These are phyloP conservation scores for Viola odorata DNA, from an alignment of 345 rosid species.

Conservation along the genomic window DNA sequence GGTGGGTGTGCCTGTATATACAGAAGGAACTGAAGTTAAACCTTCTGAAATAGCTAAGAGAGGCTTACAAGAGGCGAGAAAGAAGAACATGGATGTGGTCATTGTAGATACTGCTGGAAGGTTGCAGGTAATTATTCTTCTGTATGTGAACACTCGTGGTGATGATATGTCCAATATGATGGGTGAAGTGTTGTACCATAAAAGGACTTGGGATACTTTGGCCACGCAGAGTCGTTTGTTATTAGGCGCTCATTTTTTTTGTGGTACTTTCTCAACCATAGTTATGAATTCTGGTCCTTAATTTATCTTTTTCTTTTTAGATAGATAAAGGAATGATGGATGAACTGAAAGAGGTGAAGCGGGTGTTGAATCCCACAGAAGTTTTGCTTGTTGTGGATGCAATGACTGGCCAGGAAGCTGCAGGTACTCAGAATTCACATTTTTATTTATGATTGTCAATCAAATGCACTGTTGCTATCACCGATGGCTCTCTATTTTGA, in stretches of 20 bases:
- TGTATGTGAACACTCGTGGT: background rate
- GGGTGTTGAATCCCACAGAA: conserved; percentile 75
- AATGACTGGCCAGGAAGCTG: conserved; percentile 99
- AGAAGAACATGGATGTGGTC: conserved; percentile 75
- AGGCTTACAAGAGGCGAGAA: conserved; percentile 83
- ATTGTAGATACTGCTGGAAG: conserved; percentile 97
- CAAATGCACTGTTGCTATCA: background rate
- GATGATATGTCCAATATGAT: background rate
- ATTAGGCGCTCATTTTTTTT: background rate
- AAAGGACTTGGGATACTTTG: too few species aligned
- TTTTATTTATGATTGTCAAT: conserved; percentile 1
- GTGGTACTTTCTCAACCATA: background rate
- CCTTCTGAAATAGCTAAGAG: conserved; percentile 87
- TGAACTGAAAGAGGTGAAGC: conserved; percentile 93
- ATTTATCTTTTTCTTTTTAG: conserved; percentile 25
- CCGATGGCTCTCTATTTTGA: background rate
- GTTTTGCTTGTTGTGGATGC: conserved; percentile 97
- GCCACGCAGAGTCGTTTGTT: background rate
- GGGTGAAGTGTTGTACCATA: background rate
- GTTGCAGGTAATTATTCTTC: conserved; percentile 63
- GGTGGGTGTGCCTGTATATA: conserved; percentile 88
- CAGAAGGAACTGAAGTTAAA: conserved; percentile 77
- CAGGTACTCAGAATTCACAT: conserved; percentile 39
- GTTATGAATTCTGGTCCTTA: too few species aligned
- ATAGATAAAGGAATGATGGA: conserved; percentile 98